A percentile compares a stretch with the other conserved stretches of the same genome.
Evolutionary conservation across 345 rosid genomes (phyloP).

Genomic region (Turritis glabra): DNA sequence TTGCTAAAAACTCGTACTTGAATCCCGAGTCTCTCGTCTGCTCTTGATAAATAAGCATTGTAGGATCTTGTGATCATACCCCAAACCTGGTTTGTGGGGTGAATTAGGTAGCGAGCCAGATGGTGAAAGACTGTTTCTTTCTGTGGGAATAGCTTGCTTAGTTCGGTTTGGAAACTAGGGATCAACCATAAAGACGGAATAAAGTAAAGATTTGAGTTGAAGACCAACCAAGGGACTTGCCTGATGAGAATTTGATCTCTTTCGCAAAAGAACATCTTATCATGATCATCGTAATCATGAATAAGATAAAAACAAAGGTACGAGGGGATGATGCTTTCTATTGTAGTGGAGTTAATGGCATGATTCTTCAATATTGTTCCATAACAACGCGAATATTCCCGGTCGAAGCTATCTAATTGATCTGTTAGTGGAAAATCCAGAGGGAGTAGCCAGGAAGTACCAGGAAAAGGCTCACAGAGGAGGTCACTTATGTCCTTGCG

Average conservation of each 20-base stretch:
- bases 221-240: slow-evolving; percentile 39
- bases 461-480: slow-evolving; percentile 66
- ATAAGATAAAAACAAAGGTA: slow-evolving; percentile 31
- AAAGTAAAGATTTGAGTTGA: slow-evolving; percentile 23
- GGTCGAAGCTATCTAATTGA: slow-evolving; percentile 41
- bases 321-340: slow-evolving; percentile 15
- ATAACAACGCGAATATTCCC: slow-evolving; percentile 16
- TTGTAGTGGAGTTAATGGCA: slow-evolving; percentile 27
- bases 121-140: slow-evolving; percentile 42
- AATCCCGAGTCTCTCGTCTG: slow-evolving; percentile 37
- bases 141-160: slow-evolving; percentile 30
- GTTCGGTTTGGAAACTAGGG: slow-evolving; percentile 20
- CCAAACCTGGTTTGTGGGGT: slow-evolving; percentile 46
- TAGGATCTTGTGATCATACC: slow-evolving; percentile 35
- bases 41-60: slow-evolving; percentile 30
- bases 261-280: slow-evolving; percentile 42
- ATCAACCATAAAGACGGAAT: slow-evolving; percentile 38
- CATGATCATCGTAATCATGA: slow-evolving; percentile 28
- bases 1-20: slow-evolving; percentile 31
- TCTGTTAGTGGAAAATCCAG: slow-evolving; percentile 46
- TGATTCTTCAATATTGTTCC: slow-evolving; percentile 32
- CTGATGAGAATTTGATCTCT: slow-evolving; percentile 8
- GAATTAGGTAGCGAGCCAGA: slow-evolving; percentile 39
- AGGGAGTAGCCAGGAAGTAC: slow-evolving; percentile 59
- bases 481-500: slow-evolving; percentile 50